Base-by-base conservation (phyloP, 2,329 filamentous ascomycete genomes). In the Neoarthrinium moseri region DNA sequence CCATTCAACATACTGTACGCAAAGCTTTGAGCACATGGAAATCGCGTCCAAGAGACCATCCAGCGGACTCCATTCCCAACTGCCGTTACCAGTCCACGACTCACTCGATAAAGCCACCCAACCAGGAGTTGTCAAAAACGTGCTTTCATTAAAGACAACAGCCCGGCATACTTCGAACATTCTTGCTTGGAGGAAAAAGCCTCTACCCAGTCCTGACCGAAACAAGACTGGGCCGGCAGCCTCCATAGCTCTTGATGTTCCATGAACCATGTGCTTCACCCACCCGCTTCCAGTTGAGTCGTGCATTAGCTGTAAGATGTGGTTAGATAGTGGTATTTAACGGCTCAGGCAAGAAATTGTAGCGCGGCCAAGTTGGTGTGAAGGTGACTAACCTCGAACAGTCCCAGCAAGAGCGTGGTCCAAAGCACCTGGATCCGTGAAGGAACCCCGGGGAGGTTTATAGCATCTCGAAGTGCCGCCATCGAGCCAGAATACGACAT, bases 211-310 rank as follows among this genome's bases (percentile, higher is more conserved):
- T 8, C 38, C 43, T 20, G 37, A 34, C 7, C 21, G n/a, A 23
- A 38, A 49, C 5, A 27, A 34, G 4, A 8, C 15, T 7, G 47
- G 47, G 2, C 43, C 38, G 6, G 38, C 21, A 5, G 47, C 47
- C 13, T 42, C 26, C 3, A 49, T 20, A 17, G 47, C 43, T 18
- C n/a, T 49, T 6, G 43, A 33, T 24, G 47, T 49, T 18, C 43
- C 47, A 26, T 49, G 43, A 24, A 49, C 38, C 47, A 49, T 49
- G 29, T 46, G 47, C 20, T 37, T 42, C 15, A 49, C 17, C 47
- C 43, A 49, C 3, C 37, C 47, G 5, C 36, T 33, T 6, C 47
- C 47, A 2, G 43, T 49, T 13, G 36, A 13, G 24, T 32, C 38
- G 18, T 46, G 24, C 47, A 49, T 46, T 8, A 49, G 43, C 47